Conservation (phyloP, 768 basidiomycete species). For the Mycena olivaceomarginata region DNA sequence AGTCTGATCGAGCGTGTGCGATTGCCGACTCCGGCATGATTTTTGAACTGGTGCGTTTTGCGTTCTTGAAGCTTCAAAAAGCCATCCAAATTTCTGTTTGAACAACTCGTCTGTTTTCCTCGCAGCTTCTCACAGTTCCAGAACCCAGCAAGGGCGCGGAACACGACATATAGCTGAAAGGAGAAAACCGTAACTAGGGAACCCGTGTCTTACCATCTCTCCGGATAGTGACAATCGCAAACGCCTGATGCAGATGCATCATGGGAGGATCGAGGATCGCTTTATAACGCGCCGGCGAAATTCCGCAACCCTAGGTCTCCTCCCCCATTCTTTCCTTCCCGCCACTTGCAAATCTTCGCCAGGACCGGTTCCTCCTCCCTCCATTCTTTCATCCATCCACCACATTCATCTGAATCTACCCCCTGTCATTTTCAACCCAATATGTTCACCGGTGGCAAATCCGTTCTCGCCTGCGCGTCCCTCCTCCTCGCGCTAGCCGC, state of each 20-base stretch:
- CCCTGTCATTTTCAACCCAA: constrained; percentile 25
- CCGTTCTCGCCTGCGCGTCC: constrained; percentile 38
- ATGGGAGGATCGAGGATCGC: not conserved
- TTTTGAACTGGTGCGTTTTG: not conserved
- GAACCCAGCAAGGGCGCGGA: not conserved
- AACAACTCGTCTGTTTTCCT: too few species aligned
- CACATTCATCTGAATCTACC: not conserved
- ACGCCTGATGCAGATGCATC: constrained; percentile 5
- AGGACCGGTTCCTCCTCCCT: constrained; percentile 45
- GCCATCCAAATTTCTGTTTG: not conserved
- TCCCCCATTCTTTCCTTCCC: constrained; percentile 26
- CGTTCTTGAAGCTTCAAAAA: too few species aligned
- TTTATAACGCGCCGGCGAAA: not conserved
- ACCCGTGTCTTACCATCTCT: constrained; percentile 26
- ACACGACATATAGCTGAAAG: not conserved
- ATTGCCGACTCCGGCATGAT: not conserved
- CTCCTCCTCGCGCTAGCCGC: constrained; percentile 41
- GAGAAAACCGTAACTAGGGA: constrained; percentile 38
- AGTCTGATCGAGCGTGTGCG: not conserved
- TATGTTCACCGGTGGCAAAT: constrained; percentile 44
- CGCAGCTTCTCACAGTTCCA: not conserved
- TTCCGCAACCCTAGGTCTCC: constrained; percentile 17
- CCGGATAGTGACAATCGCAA: constrained; percentile 40
- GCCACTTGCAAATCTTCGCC: constrained; percentile 24
- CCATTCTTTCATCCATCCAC: constrained; percentile 22